phyloP scores from a whole-genome alignment of 2,329 filamentous ascomycete species.

The Rugonectria rugulosa region DNA sequence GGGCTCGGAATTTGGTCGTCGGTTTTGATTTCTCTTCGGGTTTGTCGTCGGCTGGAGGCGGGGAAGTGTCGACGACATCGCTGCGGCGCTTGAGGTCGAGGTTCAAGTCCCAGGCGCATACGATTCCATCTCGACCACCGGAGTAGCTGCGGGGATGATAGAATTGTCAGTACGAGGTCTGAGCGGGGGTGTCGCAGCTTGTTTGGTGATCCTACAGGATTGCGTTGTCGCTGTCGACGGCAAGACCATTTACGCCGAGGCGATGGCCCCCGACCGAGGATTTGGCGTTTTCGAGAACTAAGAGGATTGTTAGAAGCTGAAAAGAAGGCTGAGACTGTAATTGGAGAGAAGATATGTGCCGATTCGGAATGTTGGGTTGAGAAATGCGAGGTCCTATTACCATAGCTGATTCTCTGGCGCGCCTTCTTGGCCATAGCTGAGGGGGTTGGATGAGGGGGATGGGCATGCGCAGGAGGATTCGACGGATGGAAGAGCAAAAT shows the following conservation, averaged over 20 bases:
- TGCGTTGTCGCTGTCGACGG: conserved; percentile 81
- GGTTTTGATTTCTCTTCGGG: conserved; percentile 49
- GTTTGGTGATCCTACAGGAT: conserved; percentile 73
- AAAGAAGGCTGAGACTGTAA: not conserved
- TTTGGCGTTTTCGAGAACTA: conserved; percentile 67
- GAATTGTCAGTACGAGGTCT: conserved; percentile 26
- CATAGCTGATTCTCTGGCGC: conserved; percentile 75
- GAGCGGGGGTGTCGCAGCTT: conserved; percentile 13
- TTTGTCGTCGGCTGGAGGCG: conserved; percentile 40
- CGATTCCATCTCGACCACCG: conserved; percentile 90
- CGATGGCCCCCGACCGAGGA: conserved; percentile 79
- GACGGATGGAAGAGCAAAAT: conserved; percentile 1
- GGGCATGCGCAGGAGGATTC: conserved; percentile 30
- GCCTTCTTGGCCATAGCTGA: conserved; percentile 70
- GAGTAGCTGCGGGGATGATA: conserved; percentile 73
- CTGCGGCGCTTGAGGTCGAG: conserved; percentile 63
- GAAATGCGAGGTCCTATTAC: conserved; percentile 50
- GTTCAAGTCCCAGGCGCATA: conserved; percentile 94
- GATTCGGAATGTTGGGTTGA: not conserved
- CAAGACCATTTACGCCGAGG: conserved; percentile 93
- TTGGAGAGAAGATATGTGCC: not conserved
- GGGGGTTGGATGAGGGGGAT: conserved; percentile 23
- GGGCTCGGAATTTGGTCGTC: conserved; percentile 65
- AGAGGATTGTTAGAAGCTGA: conserved; percentile 10
- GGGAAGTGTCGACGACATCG: conserved; percentile 38